Conservation (phyloP, 1,284 basidiomycete genomes). For the Neolentinus lepideus region DNA sequence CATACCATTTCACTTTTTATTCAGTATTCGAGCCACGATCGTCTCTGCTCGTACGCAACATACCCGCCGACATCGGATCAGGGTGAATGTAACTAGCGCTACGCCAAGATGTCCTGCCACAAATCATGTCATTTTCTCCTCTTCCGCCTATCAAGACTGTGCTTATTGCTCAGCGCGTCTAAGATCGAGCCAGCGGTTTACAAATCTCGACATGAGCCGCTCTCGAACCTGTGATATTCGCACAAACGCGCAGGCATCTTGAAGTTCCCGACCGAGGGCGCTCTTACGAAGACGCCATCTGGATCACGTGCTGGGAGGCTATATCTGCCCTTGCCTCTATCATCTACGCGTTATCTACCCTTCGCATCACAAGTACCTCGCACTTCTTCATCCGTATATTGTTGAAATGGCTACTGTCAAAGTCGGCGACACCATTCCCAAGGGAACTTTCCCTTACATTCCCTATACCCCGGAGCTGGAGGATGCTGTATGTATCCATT, state of each 20-base stretch:
- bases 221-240: background rate
- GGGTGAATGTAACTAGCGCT: too few species aligned
- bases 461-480: slow-evolving; percentile 64
- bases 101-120: too few species aligned
- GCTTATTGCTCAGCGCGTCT: too few species aligned
- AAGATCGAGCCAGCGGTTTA: too few species aligned
- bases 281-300: background rate
- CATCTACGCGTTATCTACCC: background rate
- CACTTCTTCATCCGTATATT: background rate
- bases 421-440: slow-evolving; percentile 62
- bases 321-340: background rate
- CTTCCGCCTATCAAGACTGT: background rate
- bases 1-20: too few species aligned
- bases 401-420: slow-evolving; percentile 25
- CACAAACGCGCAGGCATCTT: background rate
- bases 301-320: background rate
- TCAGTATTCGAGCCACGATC: too few species aligned
- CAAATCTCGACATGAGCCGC: background rate
- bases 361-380: background rate
- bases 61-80: too few species aligned
- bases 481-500: slow-evolving; percentile 35
- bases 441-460: slow-evolving; percentile 55
- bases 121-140: too few species aligned
- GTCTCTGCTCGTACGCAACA: too few species aligned
- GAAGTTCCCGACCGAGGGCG: background rate